These are phyloP conservation scores for Phylloporus sp. DNA, from an alignment of 1,284 basidiomycete genomes.

Conservation along the genomic window DNA sequence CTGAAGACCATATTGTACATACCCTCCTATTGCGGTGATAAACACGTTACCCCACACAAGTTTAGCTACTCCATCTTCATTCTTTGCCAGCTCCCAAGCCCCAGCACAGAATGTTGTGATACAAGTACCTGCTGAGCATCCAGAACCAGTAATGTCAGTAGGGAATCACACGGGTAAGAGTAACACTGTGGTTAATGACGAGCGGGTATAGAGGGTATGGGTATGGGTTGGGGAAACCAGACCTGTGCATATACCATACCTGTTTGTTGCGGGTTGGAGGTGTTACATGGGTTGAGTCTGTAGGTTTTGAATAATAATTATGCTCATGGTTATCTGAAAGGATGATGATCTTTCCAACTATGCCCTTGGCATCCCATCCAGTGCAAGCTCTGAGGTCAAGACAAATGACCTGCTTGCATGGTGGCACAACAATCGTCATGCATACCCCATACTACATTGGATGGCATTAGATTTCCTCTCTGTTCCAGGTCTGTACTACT, in stretches of 20 bases:
- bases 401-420: neutral
- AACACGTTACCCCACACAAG: slow-evolving; percentile 77
- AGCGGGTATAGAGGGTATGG: no score
- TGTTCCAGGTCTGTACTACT: no score
- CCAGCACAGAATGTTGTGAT: slow-evolving; percentile 82
- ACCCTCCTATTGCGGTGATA: slow-evolving; percentile 78
- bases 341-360: neutral
- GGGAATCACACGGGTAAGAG: no score
- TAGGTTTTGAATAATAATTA: neutral
- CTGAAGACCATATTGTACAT: slow-evolving; percentile 24
- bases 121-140: slow-evolving; percentile 85
- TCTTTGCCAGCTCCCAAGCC: slow-evolving; percentile 46
- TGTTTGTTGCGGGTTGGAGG: neutral
- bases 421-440: no score
- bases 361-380: neutral
- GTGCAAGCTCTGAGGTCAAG: neutral
- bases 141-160: slow-evolving; percentile 83
- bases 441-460: no score
- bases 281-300: neutral
- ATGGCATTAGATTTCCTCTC: no score
- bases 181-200: no score
- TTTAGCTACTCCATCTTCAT: slow-evolving; percentile 36
- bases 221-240: no score
- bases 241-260: neutral
- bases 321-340: no score